Percentiles rank a stretch among this genome's conserved stretches.
phyloP scores from a whole-genome alignment of 305 asterid genomes.

The Fraxinus latifolia region DNA sequence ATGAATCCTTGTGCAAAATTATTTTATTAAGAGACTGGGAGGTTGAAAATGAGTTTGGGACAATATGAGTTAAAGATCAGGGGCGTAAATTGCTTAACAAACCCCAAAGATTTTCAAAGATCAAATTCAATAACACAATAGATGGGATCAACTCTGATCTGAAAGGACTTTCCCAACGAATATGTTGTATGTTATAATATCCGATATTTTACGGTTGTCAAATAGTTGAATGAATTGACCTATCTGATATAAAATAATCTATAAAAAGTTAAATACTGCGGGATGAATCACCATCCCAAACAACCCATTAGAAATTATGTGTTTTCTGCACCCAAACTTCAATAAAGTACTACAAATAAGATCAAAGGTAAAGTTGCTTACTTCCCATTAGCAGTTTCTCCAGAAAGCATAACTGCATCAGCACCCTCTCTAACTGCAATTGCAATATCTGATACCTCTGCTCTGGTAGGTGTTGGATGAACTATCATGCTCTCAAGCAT shows the following conservation, averaged over 20 bases:
- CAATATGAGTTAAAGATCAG: too few species aligned
- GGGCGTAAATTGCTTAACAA: neutral
- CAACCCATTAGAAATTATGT: neutral
- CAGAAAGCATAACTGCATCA: constrained; percentile 99
- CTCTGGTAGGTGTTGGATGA: constrained; percentile 95
- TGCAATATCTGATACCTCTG: constrained; percentile 94
- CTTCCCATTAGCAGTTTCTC: constrained; percentile 99
- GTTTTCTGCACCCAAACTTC: neutral
- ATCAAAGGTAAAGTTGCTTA: constrained; percentile 35
- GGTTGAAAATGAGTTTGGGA: too few species aligned
- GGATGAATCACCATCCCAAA: neutral
- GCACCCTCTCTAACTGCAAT: constrained; percentile 95
- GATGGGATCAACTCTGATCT: neutral
- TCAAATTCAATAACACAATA: neutral
- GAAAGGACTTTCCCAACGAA: neutral
- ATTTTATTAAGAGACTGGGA: neutral
- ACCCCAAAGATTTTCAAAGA: neutral
- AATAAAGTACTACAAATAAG: neutral
- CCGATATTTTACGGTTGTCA: neutral
- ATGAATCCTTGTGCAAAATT: neutral
- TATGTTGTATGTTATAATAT: neutral
- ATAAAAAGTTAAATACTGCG: neutral
- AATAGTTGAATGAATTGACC: neutral
- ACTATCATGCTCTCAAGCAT: constrained; percentile 98
- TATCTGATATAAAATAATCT: neutral